Evolutionary conservation across 768 basidiomycete species (phyloP).

Genomic region (Tubosaeta sp.): DNA sequence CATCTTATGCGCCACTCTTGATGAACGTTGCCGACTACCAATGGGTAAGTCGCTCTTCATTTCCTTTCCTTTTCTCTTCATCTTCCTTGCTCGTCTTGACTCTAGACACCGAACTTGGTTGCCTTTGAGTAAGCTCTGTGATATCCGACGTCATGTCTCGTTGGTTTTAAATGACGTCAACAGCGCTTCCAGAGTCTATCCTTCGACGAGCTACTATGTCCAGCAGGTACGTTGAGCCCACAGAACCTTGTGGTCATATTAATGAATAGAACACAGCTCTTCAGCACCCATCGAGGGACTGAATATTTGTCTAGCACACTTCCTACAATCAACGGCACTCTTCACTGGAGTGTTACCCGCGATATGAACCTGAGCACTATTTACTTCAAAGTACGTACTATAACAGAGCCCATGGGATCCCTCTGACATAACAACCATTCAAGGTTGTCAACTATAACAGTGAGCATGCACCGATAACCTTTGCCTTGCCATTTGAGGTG

Average conservation of each 20-base stretch:
- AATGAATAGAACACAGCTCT: constrained; percentile 40
- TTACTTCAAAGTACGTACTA: constrained; percentile 57
- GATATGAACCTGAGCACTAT: constrained; percentile 29
- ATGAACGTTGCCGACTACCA: constrained; percentile 50
- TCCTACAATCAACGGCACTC: constrained; percentile 41
- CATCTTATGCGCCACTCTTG: constrained; percentile 60
- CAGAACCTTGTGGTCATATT: background rate
- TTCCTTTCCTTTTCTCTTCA: constrained; percentile 21
- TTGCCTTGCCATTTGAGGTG: constrained; percentile 53
- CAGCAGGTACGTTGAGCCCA: constrained; percentile 45
- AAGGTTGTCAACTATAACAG: constrained; percentile 53
- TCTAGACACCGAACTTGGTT: constrained; percentile 51
- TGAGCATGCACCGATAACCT: constrained; percentile 40
- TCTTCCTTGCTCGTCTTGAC: background rate
- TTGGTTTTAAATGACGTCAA: background rate
- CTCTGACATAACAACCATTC: background rate
- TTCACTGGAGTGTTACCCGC: constrained; percentile 59
- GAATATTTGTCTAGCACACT: constrained; percentile 62
- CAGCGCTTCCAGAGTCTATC: constrained; percentile 51
- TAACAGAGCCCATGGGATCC: background rate
- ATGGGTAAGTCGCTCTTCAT: constrained; percentile 46
- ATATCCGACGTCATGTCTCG: background rate
- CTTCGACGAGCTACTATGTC: constrained; percentile 59
- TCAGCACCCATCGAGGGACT: constrained; percentile 60
- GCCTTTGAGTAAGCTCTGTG: constrained; percentile 51